Evolutionary conservation across 2,329 filamentous ascomycete species (phyloP).

Genomic region (Dothideomycetidae sp.): DNA sequence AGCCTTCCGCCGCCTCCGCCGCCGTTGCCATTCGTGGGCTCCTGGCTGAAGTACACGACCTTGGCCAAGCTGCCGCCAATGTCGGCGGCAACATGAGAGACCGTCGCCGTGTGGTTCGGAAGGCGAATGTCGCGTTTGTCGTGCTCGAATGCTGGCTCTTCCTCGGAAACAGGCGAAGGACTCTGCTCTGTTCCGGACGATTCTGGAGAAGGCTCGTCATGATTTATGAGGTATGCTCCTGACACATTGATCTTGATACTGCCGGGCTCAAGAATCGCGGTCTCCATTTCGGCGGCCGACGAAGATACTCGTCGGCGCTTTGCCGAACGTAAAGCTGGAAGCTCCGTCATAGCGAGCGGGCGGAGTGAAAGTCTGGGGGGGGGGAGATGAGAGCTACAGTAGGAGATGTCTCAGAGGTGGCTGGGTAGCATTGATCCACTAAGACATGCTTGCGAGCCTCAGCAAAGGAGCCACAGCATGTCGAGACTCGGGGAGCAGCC

Average conservation of each 20-base stretch:
- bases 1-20: constrained; percentile 61
- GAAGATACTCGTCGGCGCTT: constrained; percentile 23
- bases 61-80: constrained; percentile 94
- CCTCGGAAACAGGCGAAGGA: constrained; percentile 15
- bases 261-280: constrained; percentile 44
- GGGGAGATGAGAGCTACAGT: too few species aligned
- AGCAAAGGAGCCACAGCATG: too few species aligned
- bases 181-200: constrained; percentile 10
- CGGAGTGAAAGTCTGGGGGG: too few species aligned
- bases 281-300: constrained; percentile 29
- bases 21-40: constrained; percentile 39
- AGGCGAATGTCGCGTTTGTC: constrained; percentile 91
- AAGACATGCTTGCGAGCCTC: too few species aligned
- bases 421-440: too few species aligned
- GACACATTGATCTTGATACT: constrained; percentile 89
- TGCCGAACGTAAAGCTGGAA: constrained; percentile 9
- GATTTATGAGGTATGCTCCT: constrained; percentile 90
- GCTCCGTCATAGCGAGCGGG: constrained; percentile 2
- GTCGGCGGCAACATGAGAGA: constrained; percentile 96
- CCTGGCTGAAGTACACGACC: constrained; percentile 91
- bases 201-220: constrained; percentile 37
- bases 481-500: too few species aligned
- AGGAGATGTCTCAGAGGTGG: too few species aligned
- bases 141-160: constrained; percentile 44
- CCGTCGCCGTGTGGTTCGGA: constrained; percentile 85